Evolutionary conservation across 345 rosid species (phyloP).

Genomic region (Durio zibethinus): DNA sequence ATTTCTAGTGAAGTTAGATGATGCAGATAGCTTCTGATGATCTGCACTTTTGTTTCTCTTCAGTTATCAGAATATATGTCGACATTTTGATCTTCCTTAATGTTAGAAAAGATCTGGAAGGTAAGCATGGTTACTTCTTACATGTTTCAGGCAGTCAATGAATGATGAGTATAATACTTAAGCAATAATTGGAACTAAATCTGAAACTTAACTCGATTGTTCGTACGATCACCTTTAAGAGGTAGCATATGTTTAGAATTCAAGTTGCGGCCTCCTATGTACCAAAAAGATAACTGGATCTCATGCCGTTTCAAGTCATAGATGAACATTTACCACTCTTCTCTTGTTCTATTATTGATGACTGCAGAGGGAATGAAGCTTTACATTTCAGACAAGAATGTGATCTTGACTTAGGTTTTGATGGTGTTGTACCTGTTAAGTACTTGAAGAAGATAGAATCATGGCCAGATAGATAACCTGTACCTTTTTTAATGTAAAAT

Average conservation of each 20-base stretch:
- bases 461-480: constrained; percentile 60
- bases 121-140: constrained; percentile 26
- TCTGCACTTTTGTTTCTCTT: neutral
- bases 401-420: constrained; percentile 82
- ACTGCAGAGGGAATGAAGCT: constrained; percentile 73
- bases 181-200: neutral
- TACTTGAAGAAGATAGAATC: constrained; percentile 75
- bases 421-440: constrained; percentile 67
- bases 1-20: neutral
- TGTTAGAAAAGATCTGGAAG: constrained; percentile 79
- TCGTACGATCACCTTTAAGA: too few relatives aligned
- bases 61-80: constrained; percentile 80
- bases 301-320: neutral
- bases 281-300: too few relatives aligned
- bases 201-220: too few relatives aligned
- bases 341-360: neutral
- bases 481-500: constrained; percentile 33
- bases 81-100: constrained; percentile 69
- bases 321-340: neutral
- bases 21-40: neutral
- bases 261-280: too few relatives aligned
- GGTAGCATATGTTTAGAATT: too few relatives aligned
- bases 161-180: neutral
- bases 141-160: neutral
- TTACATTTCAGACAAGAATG: constrained; percentile 83